Evolutionary conservation across 148 eudicot species (phyloP).

Genomic region (Salicornia ramosissima): DNA sequence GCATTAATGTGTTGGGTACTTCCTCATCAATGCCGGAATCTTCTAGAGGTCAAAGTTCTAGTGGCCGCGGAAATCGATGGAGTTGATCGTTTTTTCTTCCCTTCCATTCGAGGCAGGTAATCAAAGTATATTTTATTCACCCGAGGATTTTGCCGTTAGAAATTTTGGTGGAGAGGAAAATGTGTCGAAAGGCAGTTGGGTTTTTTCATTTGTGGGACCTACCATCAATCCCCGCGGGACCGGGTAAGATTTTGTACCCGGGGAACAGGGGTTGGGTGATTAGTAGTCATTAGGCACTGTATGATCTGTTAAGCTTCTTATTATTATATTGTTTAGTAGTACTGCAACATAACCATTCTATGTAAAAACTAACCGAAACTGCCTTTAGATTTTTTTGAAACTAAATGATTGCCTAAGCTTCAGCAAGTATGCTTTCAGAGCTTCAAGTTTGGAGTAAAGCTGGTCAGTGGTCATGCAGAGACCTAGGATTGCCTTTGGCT

Average conservation of each 20-base stretch:
- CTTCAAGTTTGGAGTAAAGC: too few species aligned
- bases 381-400: neutral
- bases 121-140: neutral
- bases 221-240: neutral
- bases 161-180: neutral
- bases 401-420: too few species aligned
- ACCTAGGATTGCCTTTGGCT: too few species aligned
- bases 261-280: neutral
- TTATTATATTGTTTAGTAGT: neutral
- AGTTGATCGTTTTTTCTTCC: constrained; percentile 4
- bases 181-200: neutral
- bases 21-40: constrained; percentile 26
- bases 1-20: constrained; percentile 33
- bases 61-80: constrained; percentile 25
- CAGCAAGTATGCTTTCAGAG: too few species aligned
- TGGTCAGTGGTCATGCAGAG: too few species aligned
- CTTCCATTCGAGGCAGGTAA: neutral
- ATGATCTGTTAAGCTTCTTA: neutral
- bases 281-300: neutral
- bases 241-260: neutral
- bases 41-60: constrained; percentile 27
- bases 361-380: neutral
- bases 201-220: neutral
- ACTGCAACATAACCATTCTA: neutral
- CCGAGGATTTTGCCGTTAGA: neutral